Evolutionary conservation across 208 protist species (phyloP).

Genomic region (Herpetomonas tarakana): DNA sequence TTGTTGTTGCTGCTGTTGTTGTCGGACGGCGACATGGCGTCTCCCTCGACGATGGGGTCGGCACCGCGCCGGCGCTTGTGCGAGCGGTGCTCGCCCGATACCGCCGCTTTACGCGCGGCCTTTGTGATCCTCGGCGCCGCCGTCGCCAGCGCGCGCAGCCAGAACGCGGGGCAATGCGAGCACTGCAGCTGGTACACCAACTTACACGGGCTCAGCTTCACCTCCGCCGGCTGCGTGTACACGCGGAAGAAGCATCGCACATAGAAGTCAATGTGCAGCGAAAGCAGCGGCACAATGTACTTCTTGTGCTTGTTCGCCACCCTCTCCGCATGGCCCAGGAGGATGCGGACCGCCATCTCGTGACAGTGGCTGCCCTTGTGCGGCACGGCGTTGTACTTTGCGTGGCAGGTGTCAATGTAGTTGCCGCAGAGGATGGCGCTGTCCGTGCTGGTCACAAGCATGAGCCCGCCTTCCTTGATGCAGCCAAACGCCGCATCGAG

Average conservation of each 20-base stretch:
- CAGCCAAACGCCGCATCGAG: conserved; percentile 96
- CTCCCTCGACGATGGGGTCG: neutral
- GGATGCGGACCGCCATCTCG: conserved; percentile 96
- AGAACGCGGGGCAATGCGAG: conserved; percentile 92
- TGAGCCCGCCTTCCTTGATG: conserved; percentile 95
- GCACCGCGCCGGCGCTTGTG: neutral
- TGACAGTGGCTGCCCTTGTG: conserved; percentile 90
- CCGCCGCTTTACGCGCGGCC: conserved; percentile 8
- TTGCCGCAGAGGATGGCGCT: conserved; percentile 97
- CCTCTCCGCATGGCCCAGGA: conserved; percentile 93
- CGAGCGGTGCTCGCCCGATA: neutral
- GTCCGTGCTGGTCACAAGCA: conserved; percentile 99
- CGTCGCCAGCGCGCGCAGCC: conserved; percentile 87
- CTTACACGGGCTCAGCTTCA: conserved; percentile 90
- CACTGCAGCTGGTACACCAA: conserved; percentile 94
- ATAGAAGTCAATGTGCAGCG: conserved; percentile 99
- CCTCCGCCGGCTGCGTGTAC: conserved; percentile 85
- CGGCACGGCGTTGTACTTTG: conserved; percentile 96
- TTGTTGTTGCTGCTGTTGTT: neutral
- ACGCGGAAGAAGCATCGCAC: conserved; percentile 98
- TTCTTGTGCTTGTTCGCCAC: conserved; percentile 93
- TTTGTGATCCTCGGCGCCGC: conserved; percentile 11
- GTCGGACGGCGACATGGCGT: neutral
- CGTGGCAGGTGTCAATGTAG: conserved; percentile 96
- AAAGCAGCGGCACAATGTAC: conserved; percentile 97